Percentiles rank a stretch among this genome's conserved stretches.
Evolutionary conservation across 345 rosid species (phyloP).

Genomic region (Passiflora organensis): DNA sequence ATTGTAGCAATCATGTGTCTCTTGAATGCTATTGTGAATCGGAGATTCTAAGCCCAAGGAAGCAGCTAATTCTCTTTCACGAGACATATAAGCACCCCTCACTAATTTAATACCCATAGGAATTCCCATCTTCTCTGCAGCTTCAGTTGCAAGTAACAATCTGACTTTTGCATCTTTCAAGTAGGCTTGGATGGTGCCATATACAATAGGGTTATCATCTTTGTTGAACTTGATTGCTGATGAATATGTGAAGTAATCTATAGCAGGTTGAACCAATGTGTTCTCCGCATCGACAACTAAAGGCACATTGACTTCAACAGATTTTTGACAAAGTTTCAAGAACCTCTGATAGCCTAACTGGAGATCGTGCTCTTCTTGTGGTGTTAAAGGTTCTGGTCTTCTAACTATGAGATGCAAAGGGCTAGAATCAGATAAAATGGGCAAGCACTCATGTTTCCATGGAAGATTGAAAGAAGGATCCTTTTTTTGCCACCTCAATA

Average conservation of each 20-base stretch:
- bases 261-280: conserved; percentile 70
- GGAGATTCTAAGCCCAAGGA: conserved; percentile 72
- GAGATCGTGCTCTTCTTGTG: conserved; percentile 58
- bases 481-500: conserved; percentile 75
- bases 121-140: conserved; percentile 54
- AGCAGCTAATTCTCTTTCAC: conserved; percentile 53
- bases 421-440: conserved; percentile 62
- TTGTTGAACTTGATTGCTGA: conserved; percentile 50
- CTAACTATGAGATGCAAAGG: conserved; percentile 67
- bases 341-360: conserved; percentile 46
- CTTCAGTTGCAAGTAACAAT: conserved; percentile 38
- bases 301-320: conserved; percentile 49
- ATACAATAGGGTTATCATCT: conserved; percentile 45
- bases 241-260: conserved; percentile 71
- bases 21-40: conserved; percentile 56
- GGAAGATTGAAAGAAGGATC: conserved; percentile 53
- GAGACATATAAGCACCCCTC: conserved; percentile 85
- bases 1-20: conserved; percentile 74
- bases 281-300: conserved; percentile 75
- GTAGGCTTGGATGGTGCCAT: conserved; percentile 74
- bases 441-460: conserved; percentile 61
- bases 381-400: conserved; percentile 55
- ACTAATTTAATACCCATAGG: conserved; percentile 77
- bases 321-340: conserved; percentile 45
- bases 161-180: conserved; percentile 75